Conservation (phyloP, 2,329 filamentous ascomycete species). For the Nigrospora sphaerica region DNA sequence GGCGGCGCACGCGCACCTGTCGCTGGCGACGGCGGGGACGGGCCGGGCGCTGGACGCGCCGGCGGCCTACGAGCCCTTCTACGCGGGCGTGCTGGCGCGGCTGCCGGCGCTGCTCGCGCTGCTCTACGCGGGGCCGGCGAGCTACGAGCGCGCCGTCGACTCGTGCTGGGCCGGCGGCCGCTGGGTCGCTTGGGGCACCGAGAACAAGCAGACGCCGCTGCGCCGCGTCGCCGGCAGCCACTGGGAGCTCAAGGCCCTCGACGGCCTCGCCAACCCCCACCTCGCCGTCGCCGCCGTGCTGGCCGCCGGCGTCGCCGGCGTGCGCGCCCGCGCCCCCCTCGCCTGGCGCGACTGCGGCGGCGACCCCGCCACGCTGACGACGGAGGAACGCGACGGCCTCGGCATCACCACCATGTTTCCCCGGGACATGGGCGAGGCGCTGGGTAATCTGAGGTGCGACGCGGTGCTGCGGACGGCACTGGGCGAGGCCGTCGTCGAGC, state of each 20-base stretch:
- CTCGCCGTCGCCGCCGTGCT: conserved; percentile 58
- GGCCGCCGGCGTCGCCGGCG: conserved; percentile 49
- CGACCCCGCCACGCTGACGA: conserved; percentile 45
- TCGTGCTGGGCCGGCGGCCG: conserved; percentile 72
- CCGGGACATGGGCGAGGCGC: conserved; percentile 42
- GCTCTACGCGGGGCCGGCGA: conserved; percentile 55
- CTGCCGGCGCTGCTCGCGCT: conserved; percentile 63
- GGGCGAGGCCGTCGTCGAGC: conserved; percentile 41
- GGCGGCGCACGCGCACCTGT: conserved; percentile 64
- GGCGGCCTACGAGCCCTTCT: conserved; percentile 56
- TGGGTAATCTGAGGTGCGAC: conserved; percentile 44
- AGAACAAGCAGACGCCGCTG: conserved; percentile 72
- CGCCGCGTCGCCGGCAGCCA: conserved; percentile 59
- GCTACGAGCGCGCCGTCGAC: conserved; percentile 62
- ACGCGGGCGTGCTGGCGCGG: conserved; percentile 63
- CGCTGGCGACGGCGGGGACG: conserved; percentile 40
- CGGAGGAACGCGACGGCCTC: conserved; percentile 38
- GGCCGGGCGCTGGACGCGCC: conserved; percentile 22
- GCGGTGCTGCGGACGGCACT: conserved; percentile 36
- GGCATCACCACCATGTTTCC: conserved; percentile 51
- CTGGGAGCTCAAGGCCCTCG: conserved; percentile 75
- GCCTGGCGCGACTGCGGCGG: conserved; percentile 43
- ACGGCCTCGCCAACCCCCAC: conserved; percentile 75
- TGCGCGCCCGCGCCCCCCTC: conserved; percentile 36
- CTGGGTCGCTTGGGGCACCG: conserved; percentile 74